phyloP scores from a whole-genome alignment of 441 rosid species.

The Bocquillonia castaneifolia region DNA sequence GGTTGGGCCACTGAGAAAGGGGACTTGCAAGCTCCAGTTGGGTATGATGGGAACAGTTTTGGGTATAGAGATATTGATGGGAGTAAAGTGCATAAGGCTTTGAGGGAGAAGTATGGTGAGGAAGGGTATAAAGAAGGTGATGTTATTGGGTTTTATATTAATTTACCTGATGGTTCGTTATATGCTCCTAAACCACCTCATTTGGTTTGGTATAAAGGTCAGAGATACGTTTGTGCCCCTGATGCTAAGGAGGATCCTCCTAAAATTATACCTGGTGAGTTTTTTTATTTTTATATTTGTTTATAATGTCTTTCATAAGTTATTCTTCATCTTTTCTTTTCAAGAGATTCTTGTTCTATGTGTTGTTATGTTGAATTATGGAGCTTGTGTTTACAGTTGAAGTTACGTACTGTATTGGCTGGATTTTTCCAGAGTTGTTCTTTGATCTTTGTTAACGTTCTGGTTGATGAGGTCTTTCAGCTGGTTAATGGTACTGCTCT shows the following conservation, averaged over 20 bases:
- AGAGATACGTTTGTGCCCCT: conserved; percentile 66
- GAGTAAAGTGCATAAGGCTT: conserved; percentile 86
- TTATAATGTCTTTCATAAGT: too few species aligned
- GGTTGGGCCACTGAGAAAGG: conserved; percentile 97
- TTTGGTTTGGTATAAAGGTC: conserved; percentile 84
- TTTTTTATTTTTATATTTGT: too few species aligned
- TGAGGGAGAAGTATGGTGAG: conserved; percentile 79
- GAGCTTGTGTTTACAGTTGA: neutral
- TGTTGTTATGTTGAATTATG: too few species aligned
- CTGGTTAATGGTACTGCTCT: neutral
- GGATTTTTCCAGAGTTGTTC: neutral
- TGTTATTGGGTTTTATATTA: conserved; percentile 85
- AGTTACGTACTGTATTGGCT: neutral
- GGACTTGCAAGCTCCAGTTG: conserved; percentile 94
- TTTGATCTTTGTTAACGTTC: neutral
- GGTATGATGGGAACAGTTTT: conserved; percentile 84
- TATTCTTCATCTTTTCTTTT: too few species aligned
- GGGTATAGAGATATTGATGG: conserved; percentile 95
- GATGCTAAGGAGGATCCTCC: conserved; percentile 86
- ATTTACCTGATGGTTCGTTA: conserved; percentile 68
- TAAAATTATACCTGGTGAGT: conserved; percentile 71
- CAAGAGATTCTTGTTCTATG: too few species aligned
- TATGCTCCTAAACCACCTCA: conserved; percentile 75
- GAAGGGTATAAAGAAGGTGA: conserved; percentile 92
- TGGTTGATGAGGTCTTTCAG: conserved; percentile 1